Percentiles rank a stretch among this genome's conserved stretches.
Evolutionary conservation across 2,329 filamentous ascomycete genomes (phyloP).

Genomic region (Sphaerulina musiva): DNA sequence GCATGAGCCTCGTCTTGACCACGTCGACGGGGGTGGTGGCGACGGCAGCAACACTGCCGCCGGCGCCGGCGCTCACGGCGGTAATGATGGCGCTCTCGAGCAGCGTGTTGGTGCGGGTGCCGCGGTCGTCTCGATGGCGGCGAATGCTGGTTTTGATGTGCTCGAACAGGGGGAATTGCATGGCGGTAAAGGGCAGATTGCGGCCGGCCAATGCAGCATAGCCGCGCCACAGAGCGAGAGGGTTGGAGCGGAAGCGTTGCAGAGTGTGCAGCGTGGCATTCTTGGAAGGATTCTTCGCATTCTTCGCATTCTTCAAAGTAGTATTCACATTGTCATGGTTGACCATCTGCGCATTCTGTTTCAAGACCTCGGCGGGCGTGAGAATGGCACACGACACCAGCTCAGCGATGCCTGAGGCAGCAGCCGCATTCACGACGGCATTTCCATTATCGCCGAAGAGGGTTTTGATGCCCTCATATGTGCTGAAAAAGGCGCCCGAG

Average conservation of each 20-base stretch:
- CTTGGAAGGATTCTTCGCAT: too few species aligned
- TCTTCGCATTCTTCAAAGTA: too few species aligned
- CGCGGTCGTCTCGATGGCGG: constrained; percentile 38
- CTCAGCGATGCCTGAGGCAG: constrained; percentile 70
- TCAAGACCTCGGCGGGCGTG: constrained; percentile 82
- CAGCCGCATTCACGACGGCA: constrained; percentile 63
- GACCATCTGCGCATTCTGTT: constrained; percentile 89
- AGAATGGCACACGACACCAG: constrained; percentile 79
- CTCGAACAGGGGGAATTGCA: constrained; percentile 87
- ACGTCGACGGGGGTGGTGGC: constrained; percentile 88
- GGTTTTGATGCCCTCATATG: constrained; percentile 71
- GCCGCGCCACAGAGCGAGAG: constrained; percentile 53
- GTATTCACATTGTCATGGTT: constrained; percentile 25
- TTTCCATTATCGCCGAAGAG: constrained; percentile 47
- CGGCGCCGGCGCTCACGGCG: constrained; percentile 63
- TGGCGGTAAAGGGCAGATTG: constrained; percentile 78
- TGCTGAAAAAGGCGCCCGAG: constrained; percentile 82
- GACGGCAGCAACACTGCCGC: constrained; percentile 67
- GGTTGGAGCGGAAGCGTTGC: constrained; percentile 50
- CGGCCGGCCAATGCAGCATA: constrained; percentile 75
- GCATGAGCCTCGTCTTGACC: constrained; percentile 84
- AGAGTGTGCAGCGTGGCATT: constrained; percentile 54
- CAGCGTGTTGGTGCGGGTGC: constrained; percentile 41
- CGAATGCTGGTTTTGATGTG: constrained; percentile 53
- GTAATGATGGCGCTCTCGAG: constrained; percentile 65